Evolutionary conservation across 768 basidiomycete genomes (phyloP).

Genomic region (Boletellus sp.): DNA sequence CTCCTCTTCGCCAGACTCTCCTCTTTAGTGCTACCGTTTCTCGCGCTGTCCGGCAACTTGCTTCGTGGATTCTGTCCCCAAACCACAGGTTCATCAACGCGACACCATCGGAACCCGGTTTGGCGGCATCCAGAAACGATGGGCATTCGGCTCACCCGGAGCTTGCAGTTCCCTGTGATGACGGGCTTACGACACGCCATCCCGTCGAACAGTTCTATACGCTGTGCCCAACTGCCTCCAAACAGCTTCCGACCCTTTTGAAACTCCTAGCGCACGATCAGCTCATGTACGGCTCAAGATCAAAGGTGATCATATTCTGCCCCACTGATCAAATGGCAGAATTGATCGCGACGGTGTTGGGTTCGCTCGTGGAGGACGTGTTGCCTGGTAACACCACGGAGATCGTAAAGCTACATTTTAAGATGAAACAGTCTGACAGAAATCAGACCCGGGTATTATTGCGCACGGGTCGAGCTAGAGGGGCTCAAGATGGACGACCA

Average conservation of each 20-base stretch:
- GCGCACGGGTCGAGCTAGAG: conserved; percentile 4
- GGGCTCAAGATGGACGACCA: conserved; percentile 33
- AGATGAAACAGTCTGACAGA: conserved; percentile 36
- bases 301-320: conserved; percentile 81
- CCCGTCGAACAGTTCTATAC: conserved; percentile 85
- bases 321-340: conserved; percentile 83
- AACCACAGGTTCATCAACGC: conserved; percentile 74
- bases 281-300: conserved; percentile 56
- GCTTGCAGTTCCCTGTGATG: background rate
- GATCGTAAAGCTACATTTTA: conserved; percentile 83
- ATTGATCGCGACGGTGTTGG: conserved; percentile 63
- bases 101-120: conserved; percentile 48
- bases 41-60: conserved; percentile 64
- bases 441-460: conserved; percentile 25
- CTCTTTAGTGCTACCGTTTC: conserved; percentile 90
- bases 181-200: conserved; percentile 51
- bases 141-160: background rate
- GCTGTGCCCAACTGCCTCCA: conserved; percentile 54
- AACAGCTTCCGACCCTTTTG: conserved; percentile 77
- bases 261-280: conserved; percentile 88
- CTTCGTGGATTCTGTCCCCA: conserved; percentile 51
- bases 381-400: conserved; percentile 55
- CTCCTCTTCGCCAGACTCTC: conserved; percentile 79
- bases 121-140: conserved; percentile 13
- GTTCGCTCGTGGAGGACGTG: conserved; percentile 38